Conservation (phyloP, 805 yeast genomes). For the Candida nonsorbophila region DNA sequence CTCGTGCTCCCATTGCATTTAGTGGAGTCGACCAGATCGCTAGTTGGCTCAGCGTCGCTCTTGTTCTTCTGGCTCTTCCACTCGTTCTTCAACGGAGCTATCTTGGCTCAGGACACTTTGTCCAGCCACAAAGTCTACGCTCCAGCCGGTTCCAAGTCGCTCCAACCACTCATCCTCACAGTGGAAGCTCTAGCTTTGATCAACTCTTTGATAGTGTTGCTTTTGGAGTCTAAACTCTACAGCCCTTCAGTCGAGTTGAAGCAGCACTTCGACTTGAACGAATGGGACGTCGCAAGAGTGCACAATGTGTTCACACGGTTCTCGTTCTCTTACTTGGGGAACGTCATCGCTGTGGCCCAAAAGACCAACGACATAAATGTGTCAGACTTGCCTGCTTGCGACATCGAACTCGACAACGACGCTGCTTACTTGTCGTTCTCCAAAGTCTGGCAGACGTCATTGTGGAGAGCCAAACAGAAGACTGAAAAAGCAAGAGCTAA, state of each 20-base stretch:
- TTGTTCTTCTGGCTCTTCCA: conserved; percentile 33
- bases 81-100: conserved; percentile 6
- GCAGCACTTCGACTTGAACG: conserved; percentile 16
- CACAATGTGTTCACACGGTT: conserved; percentile 13
- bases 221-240: conserved; percentile 13
- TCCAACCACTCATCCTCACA: conserved; percentile 4
- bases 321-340: conserved; percentile 5
- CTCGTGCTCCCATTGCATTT: conserved; percentile 38
- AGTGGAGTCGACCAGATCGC: conserved; percentile 36
- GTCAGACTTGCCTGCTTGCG: conserved; percentile 60
- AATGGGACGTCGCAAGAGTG: conserved; percentile 18
- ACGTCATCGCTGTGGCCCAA: conserved; percentile 4
- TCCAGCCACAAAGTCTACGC: conserved; percentile 13
- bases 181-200: conserved; percentile 11
- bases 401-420: conserved; percentile 10
- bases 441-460: conserved; percentile 17
- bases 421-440: conserved; percentile 14
- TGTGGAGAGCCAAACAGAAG: conserved; percentile 8
- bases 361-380: conserved; percentile 7
- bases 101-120: conserved; percentile 14
- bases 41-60: conserved; percentile 32
- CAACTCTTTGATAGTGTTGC: conserved; percentile 12
- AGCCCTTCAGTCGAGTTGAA: conserved; percentile 14
- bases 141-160: conserved; percentile 4
- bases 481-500: conserved; percentile 6